Base-by-base conservation (phyloP, 2,329 filamentous ascomycete genomes). In the Pleomassaria siparia region DNA sequence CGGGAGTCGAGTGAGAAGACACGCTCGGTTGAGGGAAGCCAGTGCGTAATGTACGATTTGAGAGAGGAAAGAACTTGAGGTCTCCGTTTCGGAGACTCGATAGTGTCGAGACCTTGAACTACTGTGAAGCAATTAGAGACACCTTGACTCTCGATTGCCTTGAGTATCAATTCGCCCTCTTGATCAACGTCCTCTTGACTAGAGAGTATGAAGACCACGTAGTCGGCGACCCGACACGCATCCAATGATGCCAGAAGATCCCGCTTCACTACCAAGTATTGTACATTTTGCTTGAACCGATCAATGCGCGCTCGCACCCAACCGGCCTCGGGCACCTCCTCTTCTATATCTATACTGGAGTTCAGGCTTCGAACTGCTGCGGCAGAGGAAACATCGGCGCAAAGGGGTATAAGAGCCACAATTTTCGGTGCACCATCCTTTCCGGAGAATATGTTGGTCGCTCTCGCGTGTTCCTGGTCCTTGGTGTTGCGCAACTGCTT, bases 11-110 rank as follows among this genome's bases (percentile, higher is more conserved):
- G 78, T 58, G 85, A 94, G 71, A 92, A 89, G 13, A 99, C 80
- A 72, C 94, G 96, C 62, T 96, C 91, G 61, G 94, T 87, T 20
- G 89, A 83, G 0, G 94, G 91, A 69, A 97, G 92, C 75, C 96
- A 99, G 69, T 96, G 92, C 21, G 85, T 90, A 63, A 97, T 91
- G 73, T 88, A 96, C 1, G 90, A 95, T 69, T 91, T 94, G 46
- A 99, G 79, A 1, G 91, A 96, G 40, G 85, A 80, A 40, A 92
- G 74, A 10, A 95, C 83, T 49, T 91, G 86, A 0, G 84, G 79
- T 49, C 86, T 80, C 68, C 87, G 86, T 72, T 96, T 96, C 8
- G 84, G 79, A 0, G 89, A 85, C 58, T 95, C 87, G 30, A 96
- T 76, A 49, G 81, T 82, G 47, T 92, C 86, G 11, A 97, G 75